Conservation (phyloP, 2,329 filamentous ascomycete species). For the Westerdykella aurantiaca region DNA sequence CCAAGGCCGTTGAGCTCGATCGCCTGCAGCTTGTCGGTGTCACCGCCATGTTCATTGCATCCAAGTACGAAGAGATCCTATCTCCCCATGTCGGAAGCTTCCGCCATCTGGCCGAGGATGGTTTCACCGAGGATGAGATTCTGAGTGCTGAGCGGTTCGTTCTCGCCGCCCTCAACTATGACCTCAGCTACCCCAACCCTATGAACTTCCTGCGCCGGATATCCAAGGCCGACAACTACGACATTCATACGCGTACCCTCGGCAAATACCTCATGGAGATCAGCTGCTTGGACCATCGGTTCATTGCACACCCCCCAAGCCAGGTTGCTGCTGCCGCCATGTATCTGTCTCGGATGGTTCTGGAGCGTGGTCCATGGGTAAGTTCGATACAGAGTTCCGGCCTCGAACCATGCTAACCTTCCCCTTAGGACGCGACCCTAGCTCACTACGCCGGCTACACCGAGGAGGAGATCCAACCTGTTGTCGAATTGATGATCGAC, state of each 20-base stretch:
- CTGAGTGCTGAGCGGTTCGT: constrained; percentile 95
- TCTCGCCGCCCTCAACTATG: constrained; percentile 84
- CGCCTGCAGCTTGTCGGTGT: constrained; percentile 94
- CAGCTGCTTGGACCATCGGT: constrained; percentile 87
- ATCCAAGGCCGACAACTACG: constrained; percentile 98
- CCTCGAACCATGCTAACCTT: constrained; percentile 12
- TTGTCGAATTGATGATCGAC: constrained; percentile 92
- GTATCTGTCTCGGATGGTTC: constrained; percentile 86
- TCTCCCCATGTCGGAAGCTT: constrained; percentile 97
- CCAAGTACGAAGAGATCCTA: constrained; percentile 97
- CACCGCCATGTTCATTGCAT: constrained; percentile 98
- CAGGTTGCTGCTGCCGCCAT: constrained; percentile 88
- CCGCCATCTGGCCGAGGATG: constrained; percentile 92
- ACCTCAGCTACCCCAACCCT: constrained; percentile 96
- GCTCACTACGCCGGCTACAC: constrained; percentile 88
- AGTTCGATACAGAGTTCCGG: constrained; percentile 28
- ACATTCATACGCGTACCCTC: constrained; percentile 93
- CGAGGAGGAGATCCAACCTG: constrained; percentile 86
- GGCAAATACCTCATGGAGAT: constrained; percentile 99
- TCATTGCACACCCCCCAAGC: constrained; percentile 84
- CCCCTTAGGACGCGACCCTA: constrained; percentile 68
- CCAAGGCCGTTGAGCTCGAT: constrained; percentile 92
- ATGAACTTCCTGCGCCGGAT: constrained; percentile 99
- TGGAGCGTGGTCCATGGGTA: constrained; percentile 90
- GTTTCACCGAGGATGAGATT: constrained; percentile 91